These are phyloP conservation scores for Solanum chacoense DNA, from an alignment of 305 asterid species.

Conservation along the genomic window DNA sequence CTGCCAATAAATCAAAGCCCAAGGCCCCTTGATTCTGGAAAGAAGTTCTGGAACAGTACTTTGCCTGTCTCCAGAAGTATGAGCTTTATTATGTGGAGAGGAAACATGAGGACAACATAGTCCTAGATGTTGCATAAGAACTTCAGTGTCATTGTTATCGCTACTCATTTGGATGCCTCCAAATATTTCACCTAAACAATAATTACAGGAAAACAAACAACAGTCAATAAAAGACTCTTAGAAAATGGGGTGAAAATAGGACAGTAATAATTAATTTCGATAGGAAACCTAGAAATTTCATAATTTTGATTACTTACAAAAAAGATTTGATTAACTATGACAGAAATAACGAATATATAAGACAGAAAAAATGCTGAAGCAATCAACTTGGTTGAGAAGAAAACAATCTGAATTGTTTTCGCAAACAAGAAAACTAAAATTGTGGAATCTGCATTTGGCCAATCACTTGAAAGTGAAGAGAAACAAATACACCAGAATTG, in stretches of 20 bases:
- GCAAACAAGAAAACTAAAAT: background rate
- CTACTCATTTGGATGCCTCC: slow-evolving; percentile 52
- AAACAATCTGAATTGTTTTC: background rate
- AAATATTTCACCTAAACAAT: slow-evolving; percentile 66
- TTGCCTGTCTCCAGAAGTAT: slow-evolving; percentile 29
- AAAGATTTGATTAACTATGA: background rate
- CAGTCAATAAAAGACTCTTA: background rate
- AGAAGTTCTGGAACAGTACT: slow-evolving; percentile 57
- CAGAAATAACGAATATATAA: background rate
- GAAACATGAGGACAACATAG: slow-evolving; percentile 43
- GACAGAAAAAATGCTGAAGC: background rate
- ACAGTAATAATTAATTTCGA: background rate
- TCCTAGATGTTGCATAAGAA: slow-evolving; percentile 65
- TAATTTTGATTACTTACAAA: background rate
- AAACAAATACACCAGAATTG: background rate
- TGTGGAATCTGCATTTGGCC: background rate
- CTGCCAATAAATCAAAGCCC: slow-evolving; percentile 98
- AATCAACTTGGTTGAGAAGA: background rate
- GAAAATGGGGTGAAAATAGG: background rate
- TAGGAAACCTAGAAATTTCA: background rate
- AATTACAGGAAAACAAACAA: background rate
- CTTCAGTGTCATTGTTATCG: slow-evolving; percentile 59
- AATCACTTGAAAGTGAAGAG: background rate
- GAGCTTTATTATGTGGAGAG: slow-evolving; percentile 20
- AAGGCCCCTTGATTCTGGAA: slow-evolving; percentile 84